Base-by-base conservation (phyloP, 176 grass and related monocot species). In the Tuctoria greenei region DNA sequence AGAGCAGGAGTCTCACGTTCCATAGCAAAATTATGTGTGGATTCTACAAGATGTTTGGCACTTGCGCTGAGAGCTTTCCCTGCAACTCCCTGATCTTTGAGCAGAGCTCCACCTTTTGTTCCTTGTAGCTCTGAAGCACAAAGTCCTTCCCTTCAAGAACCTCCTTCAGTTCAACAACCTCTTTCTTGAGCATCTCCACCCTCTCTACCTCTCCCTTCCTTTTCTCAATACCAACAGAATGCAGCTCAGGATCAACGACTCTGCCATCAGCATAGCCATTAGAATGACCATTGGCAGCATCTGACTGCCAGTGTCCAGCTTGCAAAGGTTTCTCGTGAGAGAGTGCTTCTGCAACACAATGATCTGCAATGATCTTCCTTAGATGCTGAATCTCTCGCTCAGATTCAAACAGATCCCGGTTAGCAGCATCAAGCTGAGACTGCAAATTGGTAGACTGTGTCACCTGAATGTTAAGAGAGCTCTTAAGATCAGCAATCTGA, bases 61-160 rank as follows among this genome's bases (percentile, higher is more conserved):
- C 85, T 78, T 92, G 91, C 24, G 77, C 74, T 25, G 77, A 90
- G 46, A 99, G 73, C 83, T 89, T 95, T 80, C 72, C 78, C 82
- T 95, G 91, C 74, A 95, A 67, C 62, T 99, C 95, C 72, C 88
- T 99, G 67, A 99, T 89, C 79, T 95, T 90, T 25, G 83, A 93
- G 52, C 67, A 82, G 36, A 95, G 81, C 21, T 95, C 95, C 43
- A 88, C 77, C 75, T 95, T 99, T 79, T 92, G 87, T 65, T 95
- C 92, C 87, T 95, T 99, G 82, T 92, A 99, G 77, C 82, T 95
- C 89, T 92, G 89, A 50, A 99, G 92, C 74, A 99, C 74, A 79
- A 95, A 99, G 60, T 99, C 91, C 67, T 99, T 99, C 26, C 95
- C 95, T 69, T 86, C 89, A 1, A 92, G 92, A 21, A 91, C 87